Evolutionary conservation across 2,329 filamentous ascomycete species (phyloP), one percentile per base, ranked within the genome.

Genomic region (Hypoxylon sp.): DNA sequence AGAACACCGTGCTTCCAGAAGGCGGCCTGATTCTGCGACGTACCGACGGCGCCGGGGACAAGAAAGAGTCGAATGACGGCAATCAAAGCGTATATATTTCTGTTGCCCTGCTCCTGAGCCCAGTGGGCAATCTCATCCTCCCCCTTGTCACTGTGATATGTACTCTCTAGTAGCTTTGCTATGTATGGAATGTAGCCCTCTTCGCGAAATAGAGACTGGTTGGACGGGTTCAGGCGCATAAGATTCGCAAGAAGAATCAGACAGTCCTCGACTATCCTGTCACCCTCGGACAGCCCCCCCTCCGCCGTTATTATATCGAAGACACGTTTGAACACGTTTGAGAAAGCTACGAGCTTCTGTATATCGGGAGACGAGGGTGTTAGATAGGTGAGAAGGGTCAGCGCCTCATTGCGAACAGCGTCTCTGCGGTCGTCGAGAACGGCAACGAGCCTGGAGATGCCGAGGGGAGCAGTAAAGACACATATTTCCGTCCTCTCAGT

Each of bases 401-500:
- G 83, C 3, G 88, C 92, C 76, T 96, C 91, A 75, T 96, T 96
- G 61, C 94, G 87, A 43, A 98, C 83, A 13, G 91, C 91, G 67
- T 99, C 95, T 65, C 92, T 85, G 43, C 81, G 83, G 71, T 99
- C 95, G 68, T 96, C 91, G 37, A 99, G 82, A 4, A 90, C 85
- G 53, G 87, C 87, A 31, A 97, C 94, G 11, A 99, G 81, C 52
- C 92, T 87, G 26, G 92, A 90, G 46, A 97, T 92, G 21, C 94
- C 95, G 23, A 97, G 78, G 1, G 92, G 93, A 2, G 95, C 93
- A 3, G 88, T 91, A 57, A 97, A 88, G 41, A 99, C 88, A 74
- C 92, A 97, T 79, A 98, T 93, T 74, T 98, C 94, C 1, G 95
- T 95, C 69, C 95, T 84, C 72, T 97, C 93, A 3, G 93, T 91